Evolutionary conservation across 2,329 filamentous ascomycete species (phyloP).

Genomic region (Cercospora sp.): DNA sequence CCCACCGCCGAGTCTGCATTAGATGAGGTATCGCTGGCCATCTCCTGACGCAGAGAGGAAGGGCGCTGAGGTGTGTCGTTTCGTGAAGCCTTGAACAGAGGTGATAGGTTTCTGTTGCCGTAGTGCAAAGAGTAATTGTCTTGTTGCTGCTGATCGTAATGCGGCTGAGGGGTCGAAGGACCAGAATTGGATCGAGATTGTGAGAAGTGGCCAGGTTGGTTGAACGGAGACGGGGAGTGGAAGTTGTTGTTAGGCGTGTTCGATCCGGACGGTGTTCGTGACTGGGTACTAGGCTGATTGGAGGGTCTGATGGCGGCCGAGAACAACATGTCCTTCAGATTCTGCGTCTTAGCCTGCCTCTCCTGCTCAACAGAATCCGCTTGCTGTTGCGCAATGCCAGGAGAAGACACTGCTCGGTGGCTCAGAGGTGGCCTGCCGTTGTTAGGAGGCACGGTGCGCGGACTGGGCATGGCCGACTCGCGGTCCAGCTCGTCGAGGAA

Average conservation of each 20-base stretch:
- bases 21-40: slow-evolving; percentile 30
- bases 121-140: slow-evolving; percentile 41
- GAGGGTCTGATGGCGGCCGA: slow-evolving; percentile 27
- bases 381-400: slow-evolving; percentile 20
- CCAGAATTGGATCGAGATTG: slow-evolving; percentile 28
- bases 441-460: slow-evolving; percentile 27
- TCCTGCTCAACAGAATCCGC: slow-evolving; percentile 44
- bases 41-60: slow-evolving; percentile 48
- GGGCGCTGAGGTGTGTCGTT: slow-evolving; percentile 46
- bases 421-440: slow-evolving; percentile 30
- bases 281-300: slow-evolving; percentile 27
- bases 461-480: slow-evolving; percentile 38
- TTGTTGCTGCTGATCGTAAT: slow-evolving; percentile 30
- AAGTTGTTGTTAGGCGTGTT: slow-evolving; percentile 22
- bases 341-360: slow-evolving; percentile 52
- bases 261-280: slow-evolving; percentile 25
- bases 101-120: slow-evolving; percentile 52
- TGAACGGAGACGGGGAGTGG: slow-evolving; percentile 44
- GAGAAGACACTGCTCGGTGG: slow-evolving; percentile 38
- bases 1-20: slow-evolving; percentile 20
- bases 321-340: slow-evolving; percentile 50
- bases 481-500: slow-evolving; percentile 71
- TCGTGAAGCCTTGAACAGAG: slow-evolving; percentile 51
- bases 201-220: slow-evolving; percentile 30
- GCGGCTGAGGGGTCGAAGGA: slow-evolving; percentile 31